Evolutionary conservation across 2,329 filamentous ascomycete species (phyloP).

Genomic region (Aspergillus melleus): DNA sequence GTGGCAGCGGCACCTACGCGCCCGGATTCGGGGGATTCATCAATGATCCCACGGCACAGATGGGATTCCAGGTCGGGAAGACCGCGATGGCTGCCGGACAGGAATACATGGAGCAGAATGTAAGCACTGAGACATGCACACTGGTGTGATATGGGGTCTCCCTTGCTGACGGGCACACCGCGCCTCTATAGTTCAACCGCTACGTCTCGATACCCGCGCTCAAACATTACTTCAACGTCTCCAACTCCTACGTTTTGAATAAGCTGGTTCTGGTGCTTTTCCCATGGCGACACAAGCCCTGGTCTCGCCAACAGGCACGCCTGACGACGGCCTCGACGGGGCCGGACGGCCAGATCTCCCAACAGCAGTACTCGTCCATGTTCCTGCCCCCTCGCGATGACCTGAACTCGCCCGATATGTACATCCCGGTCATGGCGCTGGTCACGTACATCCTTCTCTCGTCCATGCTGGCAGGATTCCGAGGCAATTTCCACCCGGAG

Average conservation of each 20-base stretch:
- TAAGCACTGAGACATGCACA: slow-evolving; percentile 47
- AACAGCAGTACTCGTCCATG: slow-evolving; percentile 51
- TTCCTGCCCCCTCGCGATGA: slow-evolving; percentile 94
- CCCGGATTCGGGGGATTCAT: slow-evolving; percentile 87
- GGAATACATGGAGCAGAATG: slow-evolving; percentile 94
- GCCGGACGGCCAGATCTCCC: slow-evolving; percentile 63
- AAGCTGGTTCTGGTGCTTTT: slow-evolving; percentile 94
- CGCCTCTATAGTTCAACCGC: slow-evolving; percentile 61
- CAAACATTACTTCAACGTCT: slow-evolving; percentile 99
- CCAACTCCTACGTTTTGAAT: slow-evolving; percentile 92
- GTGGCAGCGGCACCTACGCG: slow-evolving; percentile 42
- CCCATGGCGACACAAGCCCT: slow-evolving; percentile 96
- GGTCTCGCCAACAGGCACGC: slow-evolving; percentile 81
- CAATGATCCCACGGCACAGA: slow-evolving; percentile 90
- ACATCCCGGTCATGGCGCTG: slow-evolving; percentile 96
- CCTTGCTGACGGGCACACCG: not conserved
- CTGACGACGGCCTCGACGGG: slow-evolving; percentile 42
- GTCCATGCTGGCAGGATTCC: slow-evolving; percentile 82
- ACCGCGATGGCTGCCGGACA: slow-evolving; percentile 88
- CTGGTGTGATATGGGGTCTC: not conserved
- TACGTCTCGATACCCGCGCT: slow-evolving; percentile 91
- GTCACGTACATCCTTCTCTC: slow-evolving; percentile 96
- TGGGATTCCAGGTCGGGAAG: slow-evolving; percentile 92
- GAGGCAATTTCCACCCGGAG: slow-evolving; percentile 91
- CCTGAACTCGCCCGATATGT: slow-evolving; percentile 98